Base-by-base conservation (phyloP, 768 basidiomycete genomes). In the Gyrodon lividus region DNA sequence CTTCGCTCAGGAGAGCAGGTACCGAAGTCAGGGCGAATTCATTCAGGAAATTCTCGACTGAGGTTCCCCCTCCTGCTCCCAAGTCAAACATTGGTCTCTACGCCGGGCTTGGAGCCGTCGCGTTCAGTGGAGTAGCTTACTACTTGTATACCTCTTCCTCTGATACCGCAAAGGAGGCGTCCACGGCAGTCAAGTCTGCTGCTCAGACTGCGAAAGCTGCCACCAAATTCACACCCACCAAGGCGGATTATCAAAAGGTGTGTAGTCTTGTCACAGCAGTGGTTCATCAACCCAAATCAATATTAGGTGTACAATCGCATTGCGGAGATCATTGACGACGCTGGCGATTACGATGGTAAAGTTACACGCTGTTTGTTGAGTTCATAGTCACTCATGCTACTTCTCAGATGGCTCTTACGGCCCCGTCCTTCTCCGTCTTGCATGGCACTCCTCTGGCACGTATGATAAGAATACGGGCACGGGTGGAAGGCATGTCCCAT, bases 371-470 rank as follows among this genome's bases (percentile, higher is more conserved):
- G 9, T 48, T 17, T 19, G 24, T 10, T 49, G 19, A 20, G n/a
- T 37, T 45, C 26, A 0, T 55, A 40, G 38, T 35, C 6, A 17
- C 47, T 52, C 10, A 14, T 34, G 50, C 46, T 48, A 37, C 46
- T 46, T 37, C 28, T 4, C 59, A 93, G 90, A 94, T 64, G 92
- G 92, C 19, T 92, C 90, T 4, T 95, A 86, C 58, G 93, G 84
- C 13, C 93, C 94, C 37, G 82, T 96, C 46, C 63, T 95, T 51
- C 76, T 97, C 48, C 90, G 94, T 62, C 82, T 97, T 46, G 94
- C 92, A 17, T 97, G 94, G 94, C 94, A 97, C 71, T 63, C 85
- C n/a, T 87, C 91, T 35, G 94, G 94, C 45, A 97, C 94, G 1
- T 95, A 90, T 60, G 91, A 96, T 73, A 89, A 89, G 74, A 79